Evolutionary conservation across 1,284 basidiomycete genomes (phyloP), one percentile per base, ranked within the genome.

Genomic region (Rhodotorula sp.): DNA sequence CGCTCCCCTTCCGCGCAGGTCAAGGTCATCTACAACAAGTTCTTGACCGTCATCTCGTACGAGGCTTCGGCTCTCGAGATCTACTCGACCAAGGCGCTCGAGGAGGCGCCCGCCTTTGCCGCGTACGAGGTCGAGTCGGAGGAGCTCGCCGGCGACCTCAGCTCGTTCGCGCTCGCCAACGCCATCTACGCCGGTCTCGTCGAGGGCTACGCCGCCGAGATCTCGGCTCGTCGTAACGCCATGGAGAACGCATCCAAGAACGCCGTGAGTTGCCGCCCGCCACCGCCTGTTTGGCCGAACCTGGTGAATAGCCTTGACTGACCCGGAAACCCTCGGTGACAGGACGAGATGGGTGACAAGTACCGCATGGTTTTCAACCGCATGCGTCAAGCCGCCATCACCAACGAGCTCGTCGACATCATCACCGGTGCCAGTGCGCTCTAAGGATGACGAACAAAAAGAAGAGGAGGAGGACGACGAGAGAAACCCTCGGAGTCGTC

Each of bases 171-270:
- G 12, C 86, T 99, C 71, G 94, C 97, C 81, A 98, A 99, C 83
- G 93, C 94, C 78, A 88, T 99, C 85, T 99, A 89, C 82, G 89
- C 94, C 76, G 90, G 93, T 67, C 90, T 99, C 65, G 91, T 92
- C 61, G 97, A 99, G 84, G 91, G 89, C 72, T 95, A 98, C 82
- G 95, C 97, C 71, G 93, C 94, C 78, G 95, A 99, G 76, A 77
- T 76, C 60, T 77, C 73, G 38, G 70, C 80, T 70, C 87, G 93
- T 83, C 91, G 95, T 78, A 98, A 97, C 79, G 95, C 97, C 80
- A 99, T 99, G 95, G 95, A 99, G 88, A 99, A 95, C 81, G 97
- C 95, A 64, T 95, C 95, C 77, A 99, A 85, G 89, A 99, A 99
- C 84, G 97, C 95, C 69, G 86, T 64, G 60, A 34, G 58, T 59